These are phyloP conservation scores for Apiospora marii DNA, from an alignment of 2,329 filamentous ascomycete species.

Conservation along the genomic window DNA sequence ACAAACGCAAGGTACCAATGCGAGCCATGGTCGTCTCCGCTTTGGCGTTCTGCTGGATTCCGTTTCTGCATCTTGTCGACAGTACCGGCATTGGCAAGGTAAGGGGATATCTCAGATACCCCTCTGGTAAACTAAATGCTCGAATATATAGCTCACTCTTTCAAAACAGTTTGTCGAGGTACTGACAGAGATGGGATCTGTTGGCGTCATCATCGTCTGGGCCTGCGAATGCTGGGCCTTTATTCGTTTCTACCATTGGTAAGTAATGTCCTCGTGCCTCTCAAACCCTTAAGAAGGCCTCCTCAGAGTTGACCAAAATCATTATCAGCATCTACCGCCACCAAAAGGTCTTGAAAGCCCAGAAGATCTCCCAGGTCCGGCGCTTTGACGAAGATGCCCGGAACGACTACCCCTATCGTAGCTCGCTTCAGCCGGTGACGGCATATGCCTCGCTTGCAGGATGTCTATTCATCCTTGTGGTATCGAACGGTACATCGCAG, in stretches of 20 bases:
- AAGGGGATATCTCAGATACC: background rate
- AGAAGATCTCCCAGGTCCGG: constrained; percentile 37
- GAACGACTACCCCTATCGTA: constrained; percentile 48
- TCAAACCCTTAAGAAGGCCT: background rate
- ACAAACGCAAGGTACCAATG: constrained; percentile 44
- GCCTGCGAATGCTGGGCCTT: constrained; percentile 50
- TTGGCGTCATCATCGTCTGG: constrained; percentile 49
- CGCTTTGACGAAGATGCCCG: constrained; percentile 35
- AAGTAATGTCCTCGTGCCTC: constrained; percentile 22
- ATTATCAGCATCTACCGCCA: constrained; percentile 36
- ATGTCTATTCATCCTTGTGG: constrained; percentile 45
- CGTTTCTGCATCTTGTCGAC: constrained; percentile 46
- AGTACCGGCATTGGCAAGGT: constrained; percentile 29
- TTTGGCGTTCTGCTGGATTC: constrained; percentile 50
- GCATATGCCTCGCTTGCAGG: constrained; percentile 45
- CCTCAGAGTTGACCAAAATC: background rate
- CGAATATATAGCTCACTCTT: constrained; percentile 24
- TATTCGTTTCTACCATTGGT: constrained; percentile 48
- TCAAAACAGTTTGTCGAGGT: constrained; percentile 47
- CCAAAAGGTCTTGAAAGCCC: constrained; percentile 32
- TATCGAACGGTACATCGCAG: constrained; percentile 44
- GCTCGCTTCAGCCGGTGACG: constrained; percentile 47
- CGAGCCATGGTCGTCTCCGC: constrained; percentile 49
- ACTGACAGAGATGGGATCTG: constrained; percentile 47
- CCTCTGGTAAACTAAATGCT: background rate